These are phyloP conservation scores for Magnolia changhungtana DNA, from an alignment of 164 flowering plant species.

Conservation along the genomic window DNA sequence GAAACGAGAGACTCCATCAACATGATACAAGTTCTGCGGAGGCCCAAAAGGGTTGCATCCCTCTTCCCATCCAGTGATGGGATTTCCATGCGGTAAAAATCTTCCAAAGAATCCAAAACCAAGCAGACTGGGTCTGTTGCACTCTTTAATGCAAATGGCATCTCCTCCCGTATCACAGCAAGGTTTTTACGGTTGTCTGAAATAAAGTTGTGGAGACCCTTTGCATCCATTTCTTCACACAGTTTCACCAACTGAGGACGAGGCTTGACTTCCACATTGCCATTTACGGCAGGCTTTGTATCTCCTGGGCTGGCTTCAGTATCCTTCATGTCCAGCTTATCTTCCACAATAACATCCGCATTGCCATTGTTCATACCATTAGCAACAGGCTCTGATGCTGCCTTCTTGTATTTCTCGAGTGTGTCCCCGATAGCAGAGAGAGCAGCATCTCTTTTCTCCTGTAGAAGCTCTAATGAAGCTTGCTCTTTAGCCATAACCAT, in stretches of 20 bases:
- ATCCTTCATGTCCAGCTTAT: slow-evolving; percentile 42
- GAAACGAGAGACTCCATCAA: slow-evolving; percentile 82
- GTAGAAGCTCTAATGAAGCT: slow-evolving; percentile 66
- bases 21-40: slow-evolving; percentile 91
- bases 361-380: slow-evolving; percentile 21
- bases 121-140: slow-evolving; percentile 65
- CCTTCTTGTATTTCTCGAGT: slow-evolving; percentile 46
- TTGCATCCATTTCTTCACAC: slow-evolving; percentile 75
- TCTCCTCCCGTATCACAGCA: slow-evolving; percentile 71
- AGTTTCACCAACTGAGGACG: slow-evolving; percentile 67
- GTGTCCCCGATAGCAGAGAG: slow-evolving; percentile 56
- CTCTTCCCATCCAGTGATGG: slow-evolving; percentile 64
- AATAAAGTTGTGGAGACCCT: slow-evolving; percentile 83
- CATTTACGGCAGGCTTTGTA: slow-evolving; percentile 27
- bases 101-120: slow-evolving; percentile 69
- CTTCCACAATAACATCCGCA: slow-evolving; percentile 30
- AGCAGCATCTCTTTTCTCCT: slow-evolving; percentile 86
- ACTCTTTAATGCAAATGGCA: slow-evolving; percentile 71
- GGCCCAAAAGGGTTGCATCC: slow-evolving; percentile 70
- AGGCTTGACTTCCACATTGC: slow-evolving; percentile 38
- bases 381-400: slow-evolving; percentile 29
- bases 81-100: slow-evolving; percentile 58
- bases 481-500: slow-evolving; percentile 79
- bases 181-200: slow-evolving; percentile 94
- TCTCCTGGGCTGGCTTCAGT: slow-evolving; percentile 33